Percentiles rank a stretch among this genome's conserved stretches.
phyloP scores from a whole-genome alignment of 2,329 filamentous ascomycete genomes.

The Trichophyton schoenleinii region DNA sequence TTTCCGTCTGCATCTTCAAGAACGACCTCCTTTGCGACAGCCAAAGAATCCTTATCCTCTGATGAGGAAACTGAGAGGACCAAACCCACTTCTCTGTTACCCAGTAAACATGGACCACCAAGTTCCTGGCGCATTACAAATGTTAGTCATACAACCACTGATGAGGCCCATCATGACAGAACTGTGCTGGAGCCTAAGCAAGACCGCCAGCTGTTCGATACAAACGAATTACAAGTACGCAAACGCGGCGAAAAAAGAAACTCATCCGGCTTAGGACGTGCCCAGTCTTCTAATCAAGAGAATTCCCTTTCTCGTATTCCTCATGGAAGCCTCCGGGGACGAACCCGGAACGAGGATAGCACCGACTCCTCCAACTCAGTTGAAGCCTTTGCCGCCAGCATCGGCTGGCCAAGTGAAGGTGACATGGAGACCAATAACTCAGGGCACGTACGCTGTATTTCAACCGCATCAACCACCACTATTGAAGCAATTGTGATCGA shows the following conservation, averaged over 20 bases:
- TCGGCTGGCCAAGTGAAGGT: constrained; percentile 37
- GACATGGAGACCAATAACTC: constrained; percentile 15
- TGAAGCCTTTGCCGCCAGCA: constrained; percentile 38
- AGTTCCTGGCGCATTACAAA: constrained; percentile 10
- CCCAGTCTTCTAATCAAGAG: neutral
- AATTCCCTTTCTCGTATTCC: neutral
- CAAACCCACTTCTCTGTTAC: constrained; percentile 15
- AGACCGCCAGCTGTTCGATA: neutral
- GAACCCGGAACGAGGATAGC: neutral
- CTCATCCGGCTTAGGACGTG: neutral
- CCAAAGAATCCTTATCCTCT: constrained; percentile 50
- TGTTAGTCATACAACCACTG: neutral
- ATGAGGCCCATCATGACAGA: neutral
- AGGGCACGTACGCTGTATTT: constrained; percentile 32
- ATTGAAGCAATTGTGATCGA: constrained; percentile 45
- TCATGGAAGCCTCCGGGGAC: neutral
- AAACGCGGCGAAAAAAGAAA: neutral
- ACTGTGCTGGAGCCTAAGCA: neutral
- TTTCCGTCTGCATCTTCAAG: constrained; percentile 46
- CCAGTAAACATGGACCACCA: constrained; percentile 13
- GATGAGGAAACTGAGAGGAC: constrained; percentile 43
- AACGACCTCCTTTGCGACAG: constrained; percentile 60
- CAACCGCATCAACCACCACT: constrained; percentile 42
- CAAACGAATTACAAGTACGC: neutral
- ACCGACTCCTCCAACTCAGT: constrained; percentile 23